Evolutionary conservation across 108 stramenopile species (phyloP), one percentile per base, ranked within the genome.

Genomic region (Nitzschia palea): DNA sequence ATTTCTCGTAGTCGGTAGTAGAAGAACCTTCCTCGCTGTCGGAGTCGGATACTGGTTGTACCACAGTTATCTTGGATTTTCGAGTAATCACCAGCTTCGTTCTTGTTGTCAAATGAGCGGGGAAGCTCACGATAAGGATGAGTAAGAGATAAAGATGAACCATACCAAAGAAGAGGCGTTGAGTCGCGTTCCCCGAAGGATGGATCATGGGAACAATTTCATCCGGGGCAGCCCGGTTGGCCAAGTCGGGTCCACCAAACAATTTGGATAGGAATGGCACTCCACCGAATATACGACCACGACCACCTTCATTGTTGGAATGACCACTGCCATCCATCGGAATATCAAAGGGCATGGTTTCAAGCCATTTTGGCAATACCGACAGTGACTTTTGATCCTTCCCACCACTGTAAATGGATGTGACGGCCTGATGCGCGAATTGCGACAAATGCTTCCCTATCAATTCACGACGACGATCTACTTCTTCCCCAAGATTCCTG

Each of bases 121-220:
- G 92, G 9, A 93, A 77, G 44, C 89, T 93, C 2, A 88, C 89
- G 25, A 93, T 81, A 26, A 90, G 74, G 15, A 93, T 65, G 25
- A 93, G 68, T 20, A 93, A 55, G 60, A 93, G 70, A 62, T 93
- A 93, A 36, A 89, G 55, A 47, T 93, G 92, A 17, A 93, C 92
- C 30, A 84, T 61, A 9, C 76, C 73, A 37, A 88, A 80, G 60
- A 88, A 82, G 8, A 85, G 42, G 48, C 70, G 69, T 53, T 86
- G 83, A 9, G 85, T 84, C 28, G 77, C 73, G 55, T 84, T 84
- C 78, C 83, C 81, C 1, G 84, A 76, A 17, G 85, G 85, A 25
- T 80, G 68, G 29, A 80, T 80, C 59, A 75, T 75, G 22, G 85
- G 78, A n/a, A 77, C 88, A 71, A 89, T 89, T 55, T 89, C 88